Conservation (phyloP, 768 basidiomycete species). For the Leccinellum albellum region DNA sequence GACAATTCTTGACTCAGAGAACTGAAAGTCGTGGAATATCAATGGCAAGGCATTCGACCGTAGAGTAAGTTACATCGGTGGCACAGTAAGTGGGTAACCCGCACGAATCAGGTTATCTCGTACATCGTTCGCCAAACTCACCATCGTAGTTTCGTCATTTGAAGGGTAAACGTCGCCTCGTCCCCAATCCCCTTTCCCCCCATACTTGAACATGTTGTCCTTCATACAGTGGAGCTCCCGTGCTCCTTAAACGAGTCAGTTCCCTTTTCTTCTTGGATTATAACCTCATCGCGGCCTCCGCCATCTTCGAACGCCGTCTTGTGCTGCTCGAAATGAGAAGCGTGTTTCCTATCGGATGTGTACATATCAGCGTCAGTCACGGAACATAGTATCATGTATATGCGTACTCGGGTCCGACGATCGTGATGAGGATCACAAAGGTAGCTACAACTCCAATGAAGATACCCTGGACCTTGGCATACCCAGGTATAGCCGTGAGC, state of each 20-base stretch:
- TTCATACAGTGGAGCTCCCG: neutral
- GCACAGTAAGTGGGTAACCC: too few relatives aligned
- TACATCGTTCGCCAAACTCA: too few relatives aligned
- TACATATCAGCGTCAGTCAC: neutral
- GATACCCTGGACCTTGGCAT: conserved; percentile 80
- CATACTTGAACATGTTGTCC: neutral
- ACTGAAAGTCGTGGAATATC: too few relatives aligned
- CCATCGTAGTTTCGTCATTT: too few relatives aligned
- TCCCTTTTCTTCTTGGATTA: conserved; percentile 23
- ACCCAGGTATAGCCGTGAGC: conserved; percentile 50
- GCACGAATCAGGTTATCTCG: too few relatives aligned
- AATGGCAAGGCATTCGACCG: too few relatives aligned
- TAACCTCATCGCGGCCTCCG: conserved; percentile 48
- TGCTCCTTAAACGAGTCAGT: conserved; percentile 8
- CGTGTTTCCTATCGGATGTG: conserved; percentile 51
- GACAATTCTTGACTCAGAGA: too few relatives aligned
- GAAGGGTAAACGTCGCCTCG: too few relatives aligned
- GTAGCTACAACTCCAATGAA: conserved; percentile 79
- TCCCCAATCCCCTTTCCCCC: too few relatives aligned
- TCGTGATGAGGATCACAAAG: conserved; percentile 70
- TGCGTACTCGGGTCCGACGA: conserved; percentile 78
- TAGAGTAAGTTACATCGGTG: too few relatives aligned
- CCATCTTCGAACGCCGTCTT: conserved; percentile 79
- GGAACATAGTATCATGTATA: neutral
- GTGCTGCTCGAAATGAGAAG: conserved; percentile 79